Base-by-base conservation (phyloP, 352 stramenopile species). In the Phytopythium aichiense region DNA sequence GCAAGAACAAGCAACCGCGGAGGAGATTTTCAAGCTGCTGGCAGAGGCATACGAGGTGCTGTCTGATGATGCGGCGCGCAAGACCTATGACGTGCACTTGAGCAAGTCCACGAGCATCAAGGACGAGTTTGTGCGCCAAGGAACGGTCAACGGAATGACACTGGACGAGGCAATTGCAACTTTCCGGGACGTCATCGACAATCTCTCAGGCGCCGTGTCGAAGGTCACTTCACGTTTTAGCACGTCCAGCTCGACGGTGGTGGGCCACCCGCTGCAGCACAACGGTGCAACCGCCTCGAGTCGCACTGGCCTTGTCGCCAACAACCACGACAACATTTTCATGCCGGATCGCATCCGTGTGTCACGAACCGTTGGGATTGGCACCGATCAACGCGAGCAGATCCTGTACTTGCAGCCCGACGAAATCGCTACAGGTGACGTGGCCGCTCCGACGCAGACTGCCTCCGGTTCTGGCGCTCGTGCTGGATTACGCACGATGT, bases 251-350 rank as follows among this genome's bases (percentile, higher is more conserved):
- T 93, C 84, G 33, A 92, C 72, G 31, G 82, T 87, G 22, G 73
- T 91, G 1, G 78, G 75, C 0, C 77, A 90, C 42, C 64, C 68
- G 31, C 70, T 89, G 22, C 77, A 69, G 15, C 67, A 68, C 38
- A 31, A 61, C 16, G 37, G 69, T 9, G 58, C 60, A 13, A 60
- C 66, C 15, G 22, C 57, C 0, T 67, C 79, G 30, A 65, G 60
- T 9, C 73, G 73, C 40, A 77, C 69, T 40, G 69, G 70, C 1
- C 69, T 95, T 9, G 68, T 80, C 28, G 67, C 66, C 16, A 91
- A 92, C 68, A 95, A 95, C 56, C 87, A 95, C 65, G 79, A 92
- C 63, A 95, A 95, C 52, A 50, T 95, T 4, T 93, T 95, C 37
- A 74, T 72, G 3, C 77, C 76, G 1, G 76, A 91, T 58, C 82